phyloP scores from a whole-genome alignment of 805 yeast species.

The Ogataea philodendri region DNA sequence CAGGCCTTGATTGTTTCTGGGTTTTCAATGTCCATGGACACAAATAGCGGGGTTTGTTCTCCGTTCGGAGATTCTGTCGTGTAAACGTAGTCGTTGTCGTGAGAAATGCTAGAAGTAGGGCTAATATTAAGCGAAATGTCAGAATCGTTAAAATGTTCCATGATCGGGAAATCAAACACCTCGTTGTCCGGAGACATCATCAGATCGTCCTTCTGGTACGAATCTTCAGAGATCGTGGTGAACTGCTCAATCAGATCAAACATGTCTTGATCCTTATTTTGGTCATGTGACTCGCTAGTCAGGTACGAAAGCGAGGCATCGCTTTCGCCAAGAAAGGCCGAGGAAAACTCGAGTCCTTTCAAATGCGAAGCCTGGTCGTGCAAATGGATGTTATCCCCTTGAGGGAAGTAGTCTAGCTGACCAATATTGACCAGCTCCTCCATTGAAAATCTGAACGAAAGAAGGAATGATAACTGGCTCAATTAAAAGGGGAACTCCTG shows the following conservation, averaged over 20 bases:
- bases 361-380: conserved; percentile 1
- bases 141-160: conserved; percentile 7
- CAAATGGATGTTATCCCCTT: no score
- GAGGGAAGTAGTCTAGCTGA: conserved; percentile 6
- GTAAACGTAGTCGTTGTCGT: conserved; percentile 9
- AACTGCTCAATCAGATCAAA: conserved; percentile 9
- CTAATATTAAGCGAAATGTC: conserved; percentile 10
- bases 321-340: conserved; percentile 7
- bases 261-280: conserved; percentile 9
- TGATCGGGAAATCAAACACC: conserved; percentile 14
- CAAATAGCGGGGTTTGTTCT: conserved; percentile 1
- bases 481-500: no score
- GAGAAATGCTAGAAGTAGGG: conserved; percentile 14
- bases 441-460: no score
- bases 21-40: conserved; percentile 3
- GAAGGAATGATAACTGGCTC: no score
- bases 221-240: conserved; percentile 7
- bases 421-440: conserved; percentile 9
- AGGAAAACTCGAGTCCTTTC: conserved; percentile 7
- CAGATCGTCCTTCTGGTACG: conserved; percentile 11
- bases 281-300: background rate
- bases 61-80: conserved; percentile 1
- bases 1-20: conserved; percentile 3
- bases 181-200: conserved; percentile 13
- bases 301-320: conserved; percentile 1